Evolutionary conservation across 805 yeast genomes (phyloP).

Genomic region (Dipodascopsis tothii): DNA sequence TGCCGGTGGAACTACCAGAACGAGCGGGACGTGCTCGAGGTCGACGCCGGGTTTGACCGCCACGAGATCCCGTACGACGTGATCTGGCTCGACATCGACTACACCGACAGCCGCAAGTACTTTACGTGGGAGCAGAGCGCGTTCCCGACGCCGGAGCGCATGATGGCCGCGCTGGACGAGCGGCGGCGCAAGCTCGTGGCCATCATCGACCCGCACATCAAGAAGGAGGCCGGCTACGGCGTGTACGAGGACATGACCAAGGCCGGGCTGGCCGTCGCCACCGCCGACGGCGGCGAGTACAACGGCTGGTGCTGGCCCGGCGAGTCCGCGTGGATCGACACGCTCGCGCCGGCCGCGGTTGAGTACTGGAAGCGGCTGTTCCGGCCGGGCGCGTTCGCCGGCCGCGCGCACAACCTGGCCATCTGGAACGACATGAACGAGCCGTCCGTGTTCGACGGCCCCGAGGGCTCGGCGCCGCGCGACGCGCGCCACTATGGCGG

Average conservation of each 20-base stretch:
- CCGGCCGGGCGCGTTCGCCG: slow-evolving; percentile 36
- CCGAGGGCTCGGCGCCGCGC: slow-evolving; percentile 84
- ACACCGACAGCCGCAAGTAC: slow-evolving; percentile 76
- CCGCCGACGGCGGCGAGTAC: slow-evolving; percentile 44
- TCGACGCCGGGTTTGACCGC: slow-evolving; percentile 62
- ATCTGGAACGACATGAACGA: slow-evolving; percentile 99
- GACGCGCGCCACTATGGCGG: slow-evolving; percentile 70
- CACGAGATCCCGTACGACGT: slow-evolving; percentile 76
- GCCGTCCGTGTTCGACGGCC: slow-evolving; percentile 90
- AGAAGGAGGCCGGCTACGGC: slow-evolving; percentile 47
- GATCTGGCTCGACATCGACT: slow-evolving; percentile 92
- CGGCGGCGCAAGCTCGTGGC: slow-evolving; percentile 77
- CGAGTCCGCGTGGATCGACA: slow-evolving; percentile 86
- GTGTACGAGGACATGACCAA: slow-evolving; percentile 49
- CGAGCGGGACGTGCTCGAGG: slow-evolving; percentile 72
- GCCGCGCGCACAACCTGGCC: slow-evolving; percentile 53
- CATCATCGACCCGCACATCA: slow-evolving; percentile 87
- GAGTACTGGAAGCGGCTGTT: slow-evolving; percentile 54
- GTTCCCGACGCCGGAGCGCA: slow-evolving; percentile 66
- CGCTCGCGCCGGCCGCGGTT: slow-evolving; percentile 57
- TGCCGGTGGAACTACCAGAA: slow-evolving; percentile 96
- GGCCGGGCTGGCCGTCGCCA: slow-evolving; percentile 41
- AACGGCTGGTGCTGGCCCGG: slow-evolving; percentile 98
- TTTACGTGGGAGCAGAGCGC: slow-evolving; percentile 78
- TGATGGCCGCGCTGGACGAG: slow-evolving; percentile 57